phyloP scores from a whole-genome alignment of 1,139 yeast species.

The Pichia sp. region DNA sequence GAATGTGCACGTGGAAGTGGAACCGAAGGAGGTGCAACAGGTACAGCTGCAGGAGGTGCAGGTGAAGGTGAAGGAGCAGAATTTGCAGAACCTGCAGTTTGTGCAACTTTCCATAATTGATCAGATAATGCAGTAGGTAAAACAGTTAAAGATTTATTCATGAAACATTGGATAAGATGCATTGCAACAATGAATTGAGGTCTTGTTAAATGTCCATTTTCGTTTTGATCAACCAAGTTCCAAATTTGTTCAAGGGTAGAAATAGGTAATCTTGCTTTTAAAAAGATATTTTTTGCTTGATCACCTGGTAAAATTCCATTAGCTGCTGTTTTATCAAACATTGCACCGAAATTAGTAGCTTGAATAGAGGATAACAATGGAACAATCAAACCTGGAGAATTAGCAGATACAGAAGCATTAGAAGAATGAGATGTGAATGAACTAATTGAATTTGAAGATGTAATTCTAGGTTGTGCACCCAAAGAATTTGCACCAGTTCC shows the following conservation, averaged over 20 bases:
- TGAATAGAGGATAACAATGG: conserved; percentile 64
- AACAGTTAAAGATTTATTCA: conserved; percentile 43
- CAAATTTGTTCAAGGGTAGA: conserved; percentile 79
- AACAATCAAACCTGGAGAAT: conserved; percentile 30
- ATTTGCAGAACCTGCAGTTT: conserved; percentile 3
- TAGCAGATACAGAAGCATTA: not conserved
- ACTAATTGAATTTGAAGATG: conserved; percentile 26
- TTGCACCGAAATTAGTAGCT: conserved; percentile 61
- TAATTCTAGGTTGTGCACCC: conserved; percentile 16
- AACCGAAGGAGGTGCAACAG: conserved; percentile 2
- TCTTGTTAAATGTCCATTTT: conserved; percentile 63
- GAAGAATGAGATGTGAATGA: conserved; percentile 12
- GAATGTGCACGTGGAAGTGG: conserved; percentile 5
- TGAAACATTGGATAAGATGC: conserved; percentile 83
- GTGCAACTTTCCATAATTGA: conserved; percentile 50
- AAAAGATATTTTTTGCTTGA: conserved; percentile 75
- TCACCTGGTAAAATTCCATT: conserved; percentile 62
- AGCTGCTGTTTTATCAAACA: conserved; percentile 67
- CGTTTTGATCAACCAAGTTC: conserved; percentile 76
- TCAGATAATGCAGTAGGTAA: conserved; percentile 70
- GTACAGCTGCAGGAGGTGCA: conserved; percentile 10
- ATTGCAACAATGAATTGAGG: conserved; percentile 85
- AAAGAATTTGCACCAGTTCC: conserved; percentile 19
- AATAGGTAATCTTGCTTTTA: conserved; percentile 80
- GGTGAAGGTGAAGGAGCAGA: conserved; percentile 11